phyloP scores from a whole-genome alignment of 140 eudicot species.

The Ambrosia hybrid region DNA sequence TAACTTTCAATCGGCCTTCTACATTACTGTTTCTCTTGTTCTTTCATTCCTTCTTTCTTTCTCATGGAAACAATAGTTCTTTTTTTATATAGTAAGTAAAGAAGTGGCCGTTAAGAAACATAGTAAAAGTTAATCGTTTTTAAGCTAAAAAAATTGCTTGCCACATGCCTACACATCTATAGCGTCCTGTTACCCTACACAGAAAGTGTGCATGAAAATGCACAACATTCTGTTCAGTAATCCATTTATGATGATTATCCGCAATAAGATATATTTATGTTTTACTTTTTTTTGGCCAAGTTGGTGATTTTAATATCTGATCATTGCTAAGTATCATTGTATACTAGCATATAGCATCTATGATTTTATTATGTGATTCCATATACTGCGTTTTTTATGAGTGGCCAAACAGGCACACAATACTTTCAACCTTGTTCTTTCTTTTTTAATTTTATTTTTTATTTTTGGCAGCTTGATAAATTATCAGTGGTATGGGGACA shows the following conservation, averaged over 20 bases:
- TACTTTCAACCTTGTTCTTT: slow-evolving; percentile 16
- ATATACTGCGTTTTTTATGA: not conserved
- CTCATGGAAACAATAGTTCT: too few relatives aligned
- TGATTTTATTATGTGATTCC: slow-evolving; percentile 9
- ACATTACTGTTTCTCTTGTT: too few relatives aligned
- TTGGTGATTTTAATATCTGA: slow-evolving; percentile 13
- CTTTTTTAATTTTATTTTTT: not conserved
- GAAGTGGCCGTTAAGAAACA: not conserved
- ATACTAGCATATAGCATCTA: slow-evolving; percentile 9
- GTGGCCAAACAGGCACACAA: not conserved
- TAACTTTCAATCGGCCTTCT: too few relatives aligned
- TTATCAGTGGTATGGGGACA: slow-evolving; percentile 86
- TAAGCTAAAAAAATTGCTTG: too few relatives aligned
- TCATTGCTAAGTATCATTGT: not conserved
- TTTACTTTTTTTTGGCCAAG: slow-evolving; percentile 7
- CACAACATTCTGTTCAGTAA: too few relatives aligned
- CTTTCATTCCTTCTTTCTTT: too few relatives aligned
- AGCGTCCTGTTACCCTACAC: too few relatives aligned
- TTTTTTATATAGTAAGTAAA: not conserved
- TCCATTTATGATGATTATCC: not conserved
- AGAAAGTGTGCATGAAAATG: too few relatives aligned
- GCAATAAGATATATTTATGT: slow-evolving; percentile 2
- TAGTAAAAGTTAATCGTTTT: too few relatives aligned
- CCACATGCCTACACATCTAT: too few relatives aligned
- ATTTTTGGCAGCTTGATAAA: slow-evolving; percentile 69